Evolutionary conservation across 495 filamentous ascomycete genomes (phyloP).

Genomic region (Acidomyces sp.): DNA sequence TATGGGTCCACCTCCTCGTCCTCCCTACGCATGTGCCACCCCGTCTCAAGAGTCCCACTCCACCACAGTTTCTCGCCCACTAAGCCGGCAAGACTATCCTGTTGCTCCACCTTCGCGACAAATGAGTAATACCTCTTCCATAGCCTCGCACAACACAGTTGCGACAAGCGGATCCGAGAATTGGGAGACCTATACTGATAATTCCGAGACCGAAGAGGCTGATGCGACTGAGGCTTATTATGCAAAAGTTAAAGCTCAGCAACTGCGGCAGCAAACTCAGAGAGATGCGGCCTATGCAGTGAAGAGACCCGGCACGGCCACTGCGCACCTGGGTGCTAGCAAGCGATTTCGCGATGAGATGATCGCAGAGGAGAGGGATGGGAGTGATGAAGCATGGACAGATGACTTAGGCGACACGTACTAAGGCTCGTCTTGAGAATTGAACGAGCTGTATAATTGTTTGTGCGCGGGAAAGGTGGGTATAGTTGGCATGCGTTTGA

Average conservation of each 20-base stretch:
- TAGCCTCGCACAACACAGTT: conserved; percentile 2
- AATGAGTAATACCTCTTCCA: conserved; percentile 14
- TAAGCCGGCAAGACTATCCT: conserved; percentile 11
- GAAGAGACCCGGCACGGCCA: conserved; percentile 33
- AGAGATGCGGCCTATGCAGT: conserved; percentile 42
- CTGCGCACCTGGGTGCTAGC: conserved; percentile 22
- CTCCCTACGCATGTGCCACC: conserved; percentile 29
- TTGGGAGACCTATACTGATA: conserved; percentile 86
- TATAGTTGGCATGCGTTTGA: too few species aligned
- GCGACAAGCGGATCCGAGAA: conserved; percentile 75
- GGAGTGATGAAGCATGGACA: conserved; percentile 33
- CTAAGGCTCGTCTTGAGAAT: too few species aligned
- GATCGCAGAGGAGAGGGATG: conserved; percentile 25
- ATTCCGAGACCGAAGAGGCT: conserved; percentile 37
- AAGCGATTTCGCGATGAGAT: conserved; percentile 18
- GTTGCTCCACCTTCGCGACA: conserved; percentile 19
- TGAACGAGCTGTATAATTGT: too few species aligned
- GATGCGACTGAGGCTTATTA: conserved; percentile 67
- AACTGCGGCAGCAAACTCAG: background rate
- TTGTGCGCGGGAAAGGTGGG: too few species aligned
- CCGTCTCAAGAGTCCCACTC: conserved; percentile 12
- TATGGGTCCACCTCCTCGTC: conserved; percentile 32
- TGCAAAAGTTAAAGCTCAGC: conserved; percentile 45
- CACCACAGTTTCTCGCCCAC: conserved; percentile 4
- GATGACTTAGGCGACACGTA: conserved; percentile 25